phyloP scores from a whole-genome alignment of 208 protist genomes.

The Wallacemonas sp. region DNA sequence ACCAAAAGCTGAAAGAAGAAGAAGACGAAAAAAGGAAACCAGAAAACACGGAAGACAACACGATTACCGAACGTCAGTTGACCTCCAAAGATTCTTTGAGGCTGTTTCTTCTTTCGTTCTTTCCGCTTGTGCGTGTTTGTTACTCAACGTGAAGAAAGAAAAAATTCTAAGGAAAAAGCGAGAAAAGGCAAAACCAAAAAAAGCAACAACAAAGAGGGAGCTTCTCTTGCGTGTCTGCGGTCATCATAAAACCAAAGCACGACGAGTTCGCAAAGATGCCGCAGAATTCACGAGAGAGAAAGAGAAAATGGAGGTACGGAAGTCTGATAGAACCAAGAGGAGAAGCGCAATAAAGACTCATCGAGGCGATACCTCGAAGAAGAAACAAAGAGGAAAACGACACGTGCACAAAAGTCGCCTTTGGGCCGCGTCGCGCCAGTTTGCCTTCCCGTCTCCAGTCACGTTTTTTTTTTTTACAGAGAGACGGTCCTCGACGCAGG shows the following conservation, averaged over 20 bases:
- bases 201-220: neutral
- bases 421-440: no score
- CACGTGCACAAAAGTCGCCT: no score
- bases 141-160: neutral
- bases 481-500: no score
- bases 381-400: slow-evolving; percentile 1
- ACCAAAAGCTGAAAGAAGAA: neutral
- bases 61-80: neutral
- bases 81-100: neutral
- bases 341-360: neutral
- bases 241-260: no score
- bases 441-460: no score
- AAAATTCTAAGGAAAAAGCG: neutral
- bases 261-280: no score
- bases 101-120: neutral
- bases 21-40: neutral
- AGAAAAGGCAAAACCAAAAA: neutral
- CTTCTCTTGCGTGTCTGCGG: no score
- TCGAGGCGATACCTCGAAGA: neutral
- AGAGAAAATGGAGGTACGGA: neutral
- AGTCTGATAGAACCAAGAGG: neutral
- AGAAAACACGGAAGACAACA: neutral
- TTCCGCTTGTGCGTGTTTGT: neutral
- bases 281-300: neutral
- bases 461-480: no score